These are phyloP conservation scores for Ampelomyces quisqualis DNA, from an alignment of 2,329 filamentous ascomycete species.

Conservation along the genomic window DNA sequence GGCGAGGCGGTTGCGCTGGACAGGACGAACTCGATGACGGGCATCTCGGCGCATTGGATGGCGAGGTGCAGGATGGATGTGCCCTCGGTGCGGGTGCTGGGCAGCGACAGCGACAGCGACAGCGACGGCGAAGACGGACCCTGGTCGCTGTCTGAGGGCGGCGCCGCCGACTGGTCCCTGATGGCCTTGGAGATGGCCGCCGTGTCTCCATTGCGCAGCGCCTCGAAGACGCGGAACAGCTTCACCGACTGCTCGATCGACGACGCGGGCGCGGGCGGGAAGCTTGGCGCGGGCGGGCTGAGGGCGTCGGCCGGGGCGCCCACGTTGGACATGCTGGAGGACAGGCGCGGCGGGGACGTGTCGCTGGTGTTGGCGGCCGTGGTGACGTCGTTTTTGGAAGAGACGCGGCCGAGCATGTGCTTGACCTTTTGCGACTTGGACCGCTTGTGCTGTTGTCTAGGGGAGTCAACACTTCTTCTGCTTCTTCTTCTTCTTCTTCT, in stretches of 20 bases:
- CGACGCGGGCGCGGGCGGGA: constrained; percentile 27
- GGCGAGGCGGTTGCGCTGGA: constrained; percentile 55
- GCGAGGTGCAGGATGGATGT: constrained; percentile 91
- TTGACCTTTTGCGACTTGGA: constrained; percentile 44
- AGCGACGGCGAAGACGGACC: constrained; percentile 53
- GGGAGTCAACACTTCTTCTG: constrained; percentile 2
- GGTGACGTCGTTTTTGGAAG: constrained; percentile 37
- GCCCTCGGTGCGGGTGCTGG: constrained; percentile 61
- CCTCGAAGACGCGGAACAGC: constrained; percentile 93
- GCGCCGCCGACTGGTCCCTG: constrained; percentile 56
- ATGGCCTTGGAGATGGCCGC: constrained; percentile 85
- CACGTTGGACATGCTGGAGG: constrained; percentile 31
- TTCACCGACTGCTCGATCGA: constrained; percentile 88
- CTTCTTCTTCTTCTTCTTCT: too few relatives aligned
- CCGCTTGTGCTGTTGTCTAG: constrained; percentile 47
- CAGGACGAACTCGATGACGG: constrained; percentile 92
- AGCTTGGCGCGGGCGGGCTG: constrained; percentile 21
- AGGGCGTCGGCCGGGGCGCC: constrained; percentile 18
- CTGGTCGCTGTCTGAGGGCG: constrained; percentile 51
- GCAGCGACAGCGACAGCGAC: constrained; percentile 43
- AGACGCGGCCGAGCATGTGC: constrained; percentile 40
- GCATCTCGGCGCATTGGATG: constrained; percentile 89
- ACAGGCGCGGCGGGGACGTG: constrained; percentile 26
- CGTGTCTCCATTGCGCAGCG: constrained; percentile 85
- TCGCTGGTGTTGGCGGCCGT: constrained; percentile 10